Base-by-base conservation (phyloP, 805 yeast genomes). In the Lipomyces japonicus region DNA sequence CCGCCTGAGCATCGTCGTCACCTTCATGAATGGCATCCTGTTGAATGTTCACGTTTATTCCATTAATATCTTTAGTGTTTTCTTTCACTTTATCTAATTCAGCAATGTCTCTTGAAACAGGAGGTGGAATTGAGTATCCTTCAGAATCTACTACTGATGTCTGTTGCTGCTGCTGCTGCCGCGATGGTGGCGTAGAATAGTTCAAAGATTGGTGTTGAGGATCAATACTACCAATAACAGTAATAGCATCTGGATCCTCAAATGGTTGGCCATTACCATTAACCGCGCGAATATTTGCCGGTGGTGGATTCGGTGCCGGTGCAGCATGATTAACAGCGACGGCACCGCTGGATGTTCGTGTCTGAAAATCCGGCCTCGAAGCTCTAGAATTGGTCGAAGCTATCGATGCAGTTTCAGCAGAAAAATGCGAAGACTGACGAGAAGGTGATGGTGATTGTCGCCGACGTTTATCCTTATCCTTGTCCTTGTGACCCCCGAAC, bases 1-100 rank as follows among this genome's bases (percentile, higher is more conserved):
- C 70, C 1, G 57, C 64, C 34, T 54, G 56, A 18, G 54, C 65
- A 34, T 54, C 65, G 22, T 50, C 61, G 10, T 52, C 58, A n/a
- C 58, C 60, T 21, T 63, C 61, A 37, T 55, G 57, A 39, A 56
- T 61, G 23, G 59, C 50, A 46, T 55, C 57, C 48, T 55, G 59
- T 40, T 62, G 60, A 31, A 58, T 60, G 40, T 54, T 57, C 35
- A 61, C 61, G 14, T 10, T 14, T 10, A 28, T 10, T 14, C 12
- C 32, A 28, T 28, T 28, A 10, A 14, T 10, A 10, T 28, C 32
- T 30, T 58, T 48, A 44, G 61, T 45, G 21, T 55, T 36, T 12
- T 35, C 32, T 30, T 42, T 44, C 2, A 37, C 34, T 28, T 46
- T 51, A 25, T 41, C 51, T 38, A 44, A 22, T 34, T 46, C 44